These are phyloP conservation scores for Bidens hawaiensis DNA, from an alignment of 140 eudicot genomes.

Conservation along the genomic window DNA sequence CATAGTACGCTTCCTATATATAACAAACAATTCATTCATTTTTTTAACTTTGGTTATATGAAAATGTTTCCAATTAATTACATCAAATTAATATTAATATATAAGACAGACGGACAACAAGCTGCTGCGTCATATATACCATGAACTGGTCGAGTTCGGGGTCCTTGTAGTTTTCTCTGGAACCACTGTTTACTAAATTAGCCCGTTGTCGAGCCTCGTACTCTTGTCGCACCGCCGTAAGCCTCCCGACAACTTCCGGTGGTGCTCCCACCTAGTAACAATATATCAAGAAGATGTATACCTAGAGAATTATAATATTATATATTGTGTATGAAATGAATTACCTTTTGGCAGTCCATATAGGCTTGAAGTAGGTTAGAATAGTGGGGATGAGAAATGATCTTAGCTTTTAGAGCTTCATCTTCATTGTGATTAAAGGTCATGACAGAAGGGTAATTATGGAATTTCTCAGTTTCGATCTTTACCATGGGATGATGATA, in stretches of 20 bases:
- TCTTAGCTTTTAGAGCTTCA: constrained; percentile 81
- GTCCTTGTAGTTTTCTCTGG: constrained; percentile 58
- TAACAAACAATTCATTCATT: background rate
- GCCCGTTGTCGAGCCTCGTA: constrained; percentile 72
- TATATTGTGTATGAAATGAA: background rate
- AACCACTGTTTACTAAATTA: constrained; percentile 19
- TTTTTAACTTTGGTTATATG: no score
- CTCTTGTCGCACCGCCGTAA: constrained; percentile 66
- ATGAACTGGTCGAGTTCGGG: constrained; percentile 98
- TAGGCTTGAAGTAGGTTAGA: constrained; percentile 92
- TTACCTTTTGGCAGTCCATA: constrained; percentile 90
- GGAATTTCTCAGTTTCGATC: constrained; percentile 32
- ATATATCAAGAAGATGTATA: no score
- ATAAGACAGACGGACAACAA: no score
- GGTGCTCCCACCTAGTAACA: constrained; percentile 83
- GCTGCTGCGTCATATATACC: no score
- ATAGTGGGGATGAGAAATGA: constrained; percentile 90
- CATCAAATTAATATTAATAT: background rate
- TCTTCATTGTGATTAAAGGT: constrained; percentile 35
- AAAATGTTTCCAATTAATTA: no score
- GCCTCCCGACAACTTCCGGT: constrained; percentile 74
- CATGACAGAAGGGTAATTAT: constrained; percentile 25
- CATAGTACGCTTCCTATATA: constrained; percentile 80
- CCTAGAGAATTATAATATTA: no score
- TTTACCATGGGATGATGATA: constrained; percentile 30